Percentiles rank a stretch among this genome's conserved stretches.
Conservation (phyloP, 768 basidiomycete species). For the Suillus subalutaceus region DNA sequence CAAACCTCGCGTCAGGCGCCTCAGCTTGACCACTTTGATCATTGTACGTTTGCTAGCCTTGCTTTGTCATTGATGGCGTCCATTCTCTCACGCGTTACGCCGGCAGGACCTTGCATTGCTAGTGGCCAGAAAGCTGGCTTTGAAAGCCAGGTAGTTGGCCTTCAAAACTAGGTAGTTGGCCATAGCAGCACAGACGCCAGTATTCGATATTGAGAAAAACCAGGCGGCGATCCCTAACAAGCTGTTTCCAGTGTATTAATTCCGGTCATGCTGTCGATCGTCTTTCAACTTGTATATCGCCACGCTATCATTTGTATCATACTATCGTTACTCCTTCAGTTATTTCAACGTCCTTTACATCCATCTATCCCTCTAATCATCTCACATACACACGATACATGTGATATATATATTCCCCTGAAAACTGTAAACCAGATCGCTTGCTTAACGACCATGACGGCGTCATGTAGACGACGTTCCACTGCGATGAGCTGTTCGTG, state of each 20-base stretch:
- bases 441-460: conserved; percentile 99
- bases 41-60: conserved; percentile 22
- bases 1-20: conserved; percentile 14
- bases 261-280: not conserved
- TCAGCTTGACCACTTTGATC: conserved; percentile 25
- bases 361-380: not conserved
- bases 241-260: not conserved
- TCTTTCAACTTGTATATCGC: conserved; percentile 1
- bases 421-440: conserved; percentile 56
- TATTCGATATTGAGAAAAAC: not conserved
- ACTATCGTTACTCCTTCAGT: not conserved
- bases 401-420: not conserved
- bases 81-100: conserved; percentile 11
- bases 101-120: conserved; percentile 29
- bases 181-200: no score
- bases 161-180: not conserved
- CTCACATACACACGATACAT: not conserved
- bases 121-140: conserved; percentile 11
- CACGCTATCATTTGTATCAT: not conserved
- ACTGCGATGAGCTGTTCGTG: conserved; percentile 99
- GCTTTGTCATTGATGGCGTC: not conserved
- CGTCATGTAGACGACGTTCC: conserved; percentile 95
- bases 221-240: not conserved
- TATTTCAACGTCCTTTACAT: not conserved
- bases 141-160: not conserved